Evolutionary conservation across 176 grass and related monocot genomes (phyloP), one percentile per base, ranked within the genome.

Genomic region (Musa itinerans): DNA sequence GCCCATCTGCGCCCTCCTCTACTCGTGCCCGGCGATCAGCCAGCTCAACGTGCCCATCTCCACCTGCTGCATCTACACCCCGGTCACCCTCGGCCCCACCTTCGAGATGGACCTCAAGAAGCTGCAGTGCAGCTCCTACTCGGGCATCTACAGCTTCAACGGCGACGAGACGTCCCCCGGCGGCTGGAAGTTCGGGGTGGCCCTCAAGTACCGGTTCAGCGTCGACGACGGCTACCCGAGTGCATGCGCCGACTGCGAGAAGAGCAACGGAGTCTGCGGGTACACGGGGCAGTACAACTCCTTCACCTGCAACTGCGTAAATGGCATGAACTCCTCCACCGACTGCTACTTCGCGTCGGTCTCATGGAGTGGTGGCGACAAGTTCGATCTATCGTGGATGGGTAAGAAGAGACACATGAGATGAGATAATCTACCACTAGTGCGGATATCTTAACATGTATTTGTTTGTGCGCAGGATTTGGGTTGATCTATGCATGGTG

Each of bases 141-240:
- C 53, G 0, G 78, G 27, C 13, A 25, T 80, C 20, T 63, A 72
- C 50, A 23, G 69, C 69, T 80, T 80, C 43, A 19, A 63, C 15
- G 78, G 67, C 10, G 50, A 19, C 8, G 68, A 80, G 52, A 21
- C 14, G 1, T 24, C 58, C 48, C 78, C 78, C 0, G 19, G 24
- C 10, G 50, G 20, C 13, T 80, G 78, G 78, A 27, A 52, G 25
- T 80, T 64, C 21, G 78, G 78, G 48, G 62, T 80, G 2, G 65
- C 68, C 2, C 68, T 80, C 57, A 80, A 80, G 78, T 80, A 80
- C 52, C 13, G 67, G 68, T 80, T 80, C 24, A 80, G 78, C 22
- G 78, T 72, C 53, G 78, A 80, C 54, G 69, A 80, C 24, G 62
- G 65, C 53, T 80, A 72, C 50, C 78, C 78, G 9, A 73, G 78